Evolutionary conservation across 2,329 filamentous ascomycete species (phyloP).

Genomic region (Metarhizium album): DNA sequence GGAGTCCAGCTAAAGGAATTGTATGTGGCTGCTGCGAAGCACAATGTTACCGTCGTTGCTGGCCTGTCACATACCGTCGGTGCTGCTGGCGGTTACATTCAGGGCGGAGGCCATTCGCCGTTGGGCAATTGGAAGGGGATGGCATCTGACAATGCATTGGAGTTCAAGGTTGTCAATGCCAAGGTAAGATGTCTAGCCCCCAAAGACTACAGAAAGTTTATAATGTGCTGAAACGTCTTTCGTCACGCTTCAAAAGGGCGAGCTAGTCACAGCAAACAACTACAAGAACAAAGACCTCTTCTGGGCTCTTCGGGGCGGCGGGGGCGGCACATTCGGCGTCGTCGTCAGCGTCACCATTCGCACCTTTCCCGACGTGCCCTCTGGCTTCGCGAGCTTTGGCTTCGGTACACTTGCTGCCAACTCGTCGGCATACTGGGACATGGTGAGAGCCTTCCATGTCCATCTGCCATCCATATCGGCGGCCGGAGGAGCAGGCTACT

Average conservation of each 20-base stretch:
- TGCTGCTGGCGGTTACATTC: constrained; percentile 19
- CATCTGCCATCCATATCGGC: constrained; percentile 25
- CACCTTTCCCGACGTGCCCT: constrained; percentile 26
- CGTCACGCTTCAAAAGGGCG: constrained; percentile 10
- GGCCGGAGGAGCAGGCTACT: constrained; percentile 26
- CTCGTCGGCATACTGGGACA: constrained; percentile 21
- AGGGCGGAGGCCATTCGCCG: constrained; percentile 22
- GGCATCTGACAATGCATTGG: constrained; percentile 26
- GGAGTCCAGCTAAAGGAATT: constrained; percentile 16
- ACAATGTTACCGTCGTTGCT: constrained; percentile 15
- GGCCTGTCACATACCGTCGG: constrained; percentile 20
- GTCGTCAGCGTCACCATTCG: constrained; percentile 30
- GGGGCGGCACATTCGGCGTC: constrained; percentile 33
- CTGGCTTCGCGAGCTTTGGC: constrained; percentile 18
- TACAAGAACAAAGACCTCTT: constrained; percentile 30
- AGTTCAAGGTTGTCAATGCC: constrained; percentile 22
- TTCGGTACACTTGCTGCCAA: constrained; percentile 18
- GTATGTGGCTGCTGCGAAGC: constrained; percentile 12
- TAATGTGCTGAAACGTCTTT: background rate
- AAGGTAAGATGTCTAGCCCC: constrained; percentile 14
- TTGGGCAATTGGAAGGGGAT: constrained; percentile 20
- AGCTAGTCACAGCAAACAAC: constrained; percentile 20
- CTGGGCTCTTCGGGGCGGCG: constrained; percentile 35
- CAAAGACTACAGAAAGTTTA: background rate
- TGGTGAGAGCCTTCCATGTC: constrained; percentile 17